Conservation (phyloP, 2,329 filamentous ascomycete genomes). For the Botryosphaeria dothidea region DNA sequence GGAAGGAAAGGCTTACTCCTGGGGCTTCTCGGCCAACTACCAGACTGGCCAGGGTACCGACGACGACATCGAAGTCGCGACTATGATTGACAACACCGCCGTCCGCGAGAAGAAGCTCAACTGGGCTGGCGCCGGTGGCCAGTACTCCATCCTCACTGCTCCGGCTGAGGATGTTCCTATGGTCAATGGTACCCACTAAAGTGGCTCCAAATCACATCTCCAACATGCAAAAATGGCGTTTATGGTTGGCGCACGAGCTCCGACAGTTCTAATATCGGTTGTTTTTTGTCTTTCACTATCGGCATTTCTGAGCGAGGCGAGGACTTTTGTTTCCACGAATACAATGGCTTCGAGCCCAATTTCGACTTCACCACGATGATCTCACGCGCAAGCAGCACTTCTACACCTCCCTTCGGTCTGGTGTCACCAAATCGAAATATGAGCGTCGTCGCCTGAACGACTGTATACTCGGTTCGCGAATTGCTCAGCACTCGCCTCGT, state of each 20-base stretch:
- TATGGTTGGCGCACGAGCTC: neutral
- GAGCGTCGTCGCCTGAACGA: too few relatives aligned
- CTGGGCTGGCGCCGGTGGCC: constrained; percentile 83
- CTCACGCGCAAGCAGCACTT: too few relatives aligned
- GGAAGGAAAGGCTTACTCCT: constrained; percentile 71
- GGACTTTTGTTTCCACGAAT: neutral
- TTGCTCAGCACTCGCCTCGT: too few relatives aligned
- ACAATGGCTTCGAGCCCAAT: neutral
- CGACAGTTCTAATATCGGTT: neutral
- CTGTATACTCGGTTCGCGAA: too few relatives aligned
- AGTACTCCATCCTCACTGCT: constrained; percentile 70
- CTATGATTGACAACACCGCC: constrained; percentile 80
- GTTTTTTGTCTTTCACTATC: neutral
- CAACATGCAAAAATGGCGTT: neutral
- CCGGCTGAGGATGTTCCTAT: constrained; percentile 8
- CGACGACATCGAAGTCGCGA: constrained; percentile 79
- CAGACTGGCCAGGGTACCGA: constrained; percentile 76
- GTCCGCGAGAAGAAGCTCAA: constrained; percentile 72
- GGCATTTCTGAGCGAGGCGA: neutral
- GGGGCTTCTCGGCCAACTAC: constrained; percentile 80
- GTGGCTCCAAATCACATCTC: neutral
- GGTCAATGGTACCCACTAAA: constrained; percentile 7
- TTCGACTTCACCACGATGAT: too few relatives aligned
- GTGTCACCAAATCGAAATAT: too few relatives aligned
- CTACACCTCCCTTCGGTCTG: too few relatives aligned